These are phyloP conservation scores for Herpetospermum pedunculosum DNA, from an alignment of 306 rosid species.

Conservation along the genomic window DNA sequence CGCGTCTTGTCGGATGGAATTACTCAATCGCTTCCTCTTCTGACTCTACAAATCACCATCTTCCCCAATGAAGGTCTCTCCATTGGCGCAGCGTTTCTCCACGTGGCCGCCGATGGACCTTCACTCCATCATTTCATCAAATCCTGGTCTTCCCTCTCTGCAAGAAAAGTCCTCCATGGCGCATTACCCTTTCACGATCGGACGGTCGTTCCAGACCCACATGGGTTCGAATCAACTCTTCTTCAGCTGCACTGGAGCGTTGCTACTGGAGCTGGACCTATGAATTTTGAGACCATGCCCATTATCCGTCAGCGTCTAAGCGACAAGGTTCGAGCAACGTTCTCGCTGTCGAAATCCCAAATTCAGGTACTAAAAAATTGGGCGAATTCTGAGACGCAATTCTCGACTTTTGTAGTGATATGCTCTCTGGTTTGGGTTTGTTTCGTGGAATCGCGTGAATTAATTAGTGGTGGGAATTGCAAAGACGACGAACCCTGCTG, in stretches of 20 bases:
- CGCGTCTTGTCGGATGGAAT: background rate
- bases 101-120: constrained; percentile 22
- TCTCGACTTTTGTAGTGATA: constrained; percentile 15
- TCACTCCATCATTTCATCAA: constrained; percentile 21
- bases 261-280: background rate
- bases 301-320: background rate
- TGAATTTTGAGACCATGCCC: background rate
- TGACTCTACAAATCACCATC: constrained; percentile 17
- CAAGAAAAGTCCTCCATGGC: background rate
- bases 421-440: constrained; percentile 25
- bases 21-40: constrained; percentile 10
- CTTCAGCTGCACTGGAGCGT: background rate
- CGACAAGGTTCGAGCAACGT: constrained; percentile 15
- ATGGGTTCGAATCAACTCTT: background rate
- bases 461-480: background rate
- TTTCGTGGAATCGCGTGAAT: background rate
- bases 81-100: constrained; percentile 5
- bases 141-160: constrained; percentile 18
- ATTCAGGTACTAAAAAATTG: constrained; percentile 13
- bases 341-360: constrained; percentile 3
- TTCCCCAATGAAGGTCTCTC: constrained; percentile 13
- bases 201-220: background rate
- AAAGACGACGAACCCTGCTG: background rate
- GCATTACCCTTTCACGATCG: background rate
- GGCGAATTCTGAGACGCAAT: background rate